phyloP scores from a whole-genome alignment of 352 stramenopile genomes.

The Paralagenidium karlingii region DNA sequence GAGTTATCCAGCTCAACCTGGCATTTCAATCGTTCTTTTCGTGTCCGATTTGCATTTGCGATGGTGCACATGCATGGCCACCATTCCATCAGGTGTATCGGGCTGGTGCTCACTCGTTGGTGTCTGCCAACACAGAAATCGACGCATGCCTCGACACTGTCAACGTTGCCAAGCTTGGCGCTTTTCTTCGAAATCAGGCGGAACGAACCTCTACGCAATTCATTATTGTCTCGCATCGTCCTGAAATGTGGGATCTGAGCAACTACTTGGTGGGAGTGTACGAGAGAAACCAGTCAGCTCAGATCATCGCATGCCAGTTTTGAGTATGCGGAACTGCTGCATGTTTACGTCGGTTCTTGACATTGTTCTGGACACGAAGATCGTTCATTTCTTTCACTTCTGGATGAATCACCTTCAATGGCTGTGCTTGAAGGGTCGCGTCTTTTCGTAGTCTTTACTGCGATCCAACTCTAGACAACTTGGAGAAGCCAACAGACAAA shows the following conservation, averaged over 20 bases:
- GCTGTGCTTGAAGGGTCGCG: too few species aligned
- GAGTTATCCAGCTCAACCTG: conserved; percentile 14
- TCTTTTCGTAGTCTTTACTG: too few species aligned
- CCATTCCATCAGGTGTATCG: too few species aligned
- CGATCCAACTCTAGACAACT: too few species aligned
- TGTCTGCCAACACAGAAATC: conserved; percentile 10
- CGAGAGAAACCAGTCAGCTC: conserved; percentile 12
- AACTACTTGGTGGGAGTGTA: conserved; percentile 15
- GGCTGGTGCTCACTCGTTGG: neutral
- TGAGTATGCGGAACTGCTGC: too few species aligned
- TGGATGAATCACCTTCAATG: too few species aligned
- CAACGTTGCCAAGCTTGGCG: conserved; percentile 16
- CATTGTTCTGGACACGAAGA: too few species aligned
- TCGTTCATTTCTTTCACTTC: too few species aligned
- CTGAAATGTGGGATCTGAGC: conserved; percentile 18
- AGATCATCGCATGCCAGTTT: conserved; percentile 9
- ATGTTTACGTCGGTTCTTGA: too few species aligned
- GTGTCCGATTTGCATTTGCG: conserved; percentile 21
- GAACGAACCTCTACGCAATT: conserved; percentile 13
- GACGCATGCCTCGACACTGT: conserved; percentile 21
- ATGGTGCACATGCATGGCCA: too few species aligned
- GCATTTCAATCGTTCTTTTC: conserved; percentile 21
- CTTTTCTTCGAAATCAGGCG: conserved; percentile 12
- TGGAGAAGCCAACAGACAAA: too few species aligned
- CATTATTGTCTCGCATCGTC: conserved; percentile 18